These are phyloP conservation scores for Sarocladiaceae sp. DNA, from an alignment of 2,329 filamentous ascomycete genomes.

Conservation along the genomic window DNA sequence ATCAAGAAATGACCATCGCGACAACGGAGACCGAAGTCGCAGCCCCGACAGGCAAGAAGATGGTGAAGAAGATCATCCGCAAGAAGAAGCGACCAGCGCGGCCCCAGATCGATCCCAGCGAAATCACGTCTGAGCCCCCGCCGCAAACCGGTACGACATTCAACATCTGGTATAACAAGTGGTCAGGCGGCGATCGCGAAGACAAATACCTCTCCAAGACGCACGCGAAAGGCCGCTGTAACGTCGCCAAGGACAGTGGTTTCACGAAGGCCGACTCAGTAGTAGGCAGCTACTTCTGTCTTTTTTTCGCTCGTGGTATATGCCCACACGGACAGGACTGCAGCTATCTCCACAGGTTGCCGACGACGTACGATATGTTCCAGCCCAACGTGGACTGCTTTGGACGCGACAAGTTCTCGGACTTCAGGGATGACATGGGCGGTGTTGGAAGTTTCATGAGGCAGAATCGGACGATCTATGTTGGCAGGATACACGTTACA, in stretches of 20 bases:
- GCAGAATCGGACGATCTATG: slow-evolving; percentile 88
- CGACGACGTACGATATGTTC: slow-evolving; percentile 80
- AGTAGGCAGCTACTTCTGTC: slow-evolving; percentile 80
- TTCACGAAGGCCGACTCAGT: slow-evolving; percentile 74
- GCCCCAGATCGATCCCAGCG: slow-evolving; percentile 80
- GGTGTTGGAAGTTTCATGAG: slow-evolving; percentile 91
- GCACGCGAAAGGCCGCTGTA: slow-evolving; percentile 78
- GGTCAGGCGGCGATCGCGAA: slow-evolving; percentile 90
- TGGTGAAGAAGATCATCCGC: slow-evolving; percentile 79
- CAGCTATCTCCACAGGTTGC: slow-evolving; percentile 86
- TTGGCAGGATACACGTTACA: slow-evolving; percentile 88
- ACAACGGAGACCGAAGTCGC: slow-evolving; percentile 38
- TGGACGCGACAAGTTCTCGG: slow-evolving; percentile 76
- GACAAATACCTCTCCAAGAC: slow-evolving; percentile 83
- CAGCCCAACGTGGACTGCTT: slow-evolving; percentile 95
- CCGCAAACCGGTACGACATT: slow-evolving; percentile 92
- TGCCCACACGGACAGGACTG: slow-evolving; percentile 88
- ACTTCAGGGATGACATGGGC: slow-evolving; percentile 96
- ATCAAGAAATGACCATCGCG: slow-evolving; percentile 26
- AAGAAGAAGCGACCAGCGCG: slow-evolving; percentile 86
- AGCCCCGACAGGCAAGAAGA: slow-evolving; percentile 50
- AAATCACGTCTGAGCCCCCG: slow-evolving; percentile 75
- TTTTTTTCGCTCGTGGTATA: slow-evolving; percentile 79
- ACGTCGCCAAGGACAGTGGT: slow-evolving; percentile 70
- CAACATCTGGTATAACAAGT: slow-evolving; percentile 99